phyloP scores from a whole-genome alignment of 106 monocot species.

The Phalaenopsis aphrodite region DNA sequence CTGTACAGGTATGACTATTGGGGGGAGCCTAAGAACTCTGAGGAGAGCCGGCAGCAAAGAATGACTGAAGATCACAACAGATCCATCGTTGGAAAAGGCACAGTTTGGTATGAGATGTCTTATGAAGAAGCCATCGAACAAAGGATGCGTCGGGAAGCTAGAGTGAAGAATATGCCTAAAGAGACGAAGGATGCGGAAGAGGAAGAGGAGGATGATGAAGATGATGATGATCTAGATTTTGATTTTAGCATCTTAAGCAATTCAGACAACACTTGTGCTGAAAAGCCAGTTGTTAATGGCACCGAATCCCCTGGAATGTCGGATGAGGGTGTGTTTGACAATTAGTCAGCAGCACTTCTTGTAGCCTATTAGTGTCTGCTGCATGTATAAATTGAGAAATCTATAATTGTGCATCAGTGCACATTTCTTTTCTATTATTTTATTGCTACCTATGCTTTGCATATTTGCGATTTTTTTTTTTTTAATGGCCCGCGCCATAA shows the following conservation, averaged over 20 bases:
- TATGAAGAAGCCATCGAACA: conserved; percentile 73
- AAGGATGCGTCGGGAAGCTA: conserved; percentile 31
- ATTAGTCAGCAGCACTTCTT: conserved; percentile 14
- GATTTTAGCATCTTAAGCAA: conserved; percentile 56
- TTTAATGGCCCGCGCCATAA: no score
- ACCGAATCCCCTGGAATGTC: conserved; percentile 48
- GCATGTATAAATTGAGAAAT: no score
- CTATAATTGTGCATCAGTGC: no score
- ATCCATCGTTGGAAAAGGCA: conserved; percentile 55
- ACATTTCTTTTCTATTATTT: no score
- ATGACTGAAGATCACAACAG: conserved; percentile 56
- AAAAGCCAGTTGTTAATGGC: conserved; percentile 52
- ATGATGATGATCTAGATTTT: conserved; percentile 62
- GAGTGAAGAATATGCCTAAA: conserved; percentile 21
- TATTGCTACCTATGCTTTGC: no score
- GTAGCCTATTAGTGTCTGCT: no score
- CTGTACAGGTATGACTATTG: conserved; percentile 80
- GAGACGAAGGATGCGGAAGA: conserved; percentile 16
- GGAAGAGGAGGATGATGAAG: conserved; percentile 7
- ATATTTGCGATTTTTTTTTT: no score
- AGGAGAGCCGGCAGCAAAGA: conserved; percentile 63
- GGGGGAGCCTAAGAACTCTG: conserved; percentile 79
- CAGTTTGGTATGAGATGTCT: conserved; percentile 86
- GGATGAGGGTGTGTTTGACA: conserved; percentile 68
- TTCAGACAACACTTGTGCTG: conserved; percentile 10